Evolutionary conservation across 2,329 filamentous ascomycete genomes (phyloP), one percentile per base, ranked within the genome.

Genomic region (Dryadomyces quercus-mongolicae): DNA sequence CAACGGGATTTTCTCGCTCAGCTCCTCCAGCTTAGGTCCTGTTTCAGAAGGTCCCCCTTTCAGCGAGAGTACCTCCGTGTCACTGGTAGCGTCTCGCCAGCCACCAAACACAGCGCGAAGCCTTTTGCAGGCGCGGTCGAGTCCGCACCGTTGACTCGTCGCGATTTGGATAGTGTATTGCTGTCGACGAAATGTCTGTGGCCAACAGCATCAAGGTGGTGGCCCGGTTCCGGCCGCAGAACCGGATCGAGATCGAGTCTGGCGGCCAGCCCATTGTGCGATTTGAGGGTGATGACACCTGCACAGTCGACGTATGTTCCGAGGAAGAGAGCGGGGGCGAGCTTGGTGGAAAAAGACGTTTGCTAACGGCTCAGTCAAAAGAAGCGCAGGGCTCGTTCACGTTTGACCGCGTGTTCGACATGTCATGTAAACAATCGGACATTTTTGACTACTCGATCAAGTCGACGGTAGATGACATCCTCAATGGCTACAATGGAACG

Each of bases 371-470:
- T 25, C 45, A 95, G 85, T 94, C 89, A 61, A 83, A 77, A 67
- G 91, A 96, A 68, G 86, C 85, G 58, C 75, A 85, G 61, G 89
- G 89, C 56, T 77, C 83, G 68, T 98, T 97, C 70, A 98, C 93
- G 59, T 98, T 97, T 71, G 93, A 98, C 70, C 87, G 92, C 59
- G 89, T 98, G 61, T 98, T 98, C 74, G 89, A 88, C 68, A 97
- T 95, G 88, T 76, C 79, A 70, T 93, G 88, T 65, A 82, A 82
- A 65, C 93, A 98, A 72, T 77, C 81, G 65, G 91, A 97, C 71
- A 90, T 98, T 65, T 98, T 98, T 74, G 88, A 97, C 71, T 98
- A 93, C 74, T 97, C 93, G 45, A 97, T 98, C 70, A 85, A 87
- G 60, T 82, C 88, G 25, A 97, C 93, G 20, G 93, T 98, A 62